phyloP scores from a whole-genome alignment of 2,329 filamentous ascomycete genomes.

The Pseudogymnoascus verrucosus region DNA sequence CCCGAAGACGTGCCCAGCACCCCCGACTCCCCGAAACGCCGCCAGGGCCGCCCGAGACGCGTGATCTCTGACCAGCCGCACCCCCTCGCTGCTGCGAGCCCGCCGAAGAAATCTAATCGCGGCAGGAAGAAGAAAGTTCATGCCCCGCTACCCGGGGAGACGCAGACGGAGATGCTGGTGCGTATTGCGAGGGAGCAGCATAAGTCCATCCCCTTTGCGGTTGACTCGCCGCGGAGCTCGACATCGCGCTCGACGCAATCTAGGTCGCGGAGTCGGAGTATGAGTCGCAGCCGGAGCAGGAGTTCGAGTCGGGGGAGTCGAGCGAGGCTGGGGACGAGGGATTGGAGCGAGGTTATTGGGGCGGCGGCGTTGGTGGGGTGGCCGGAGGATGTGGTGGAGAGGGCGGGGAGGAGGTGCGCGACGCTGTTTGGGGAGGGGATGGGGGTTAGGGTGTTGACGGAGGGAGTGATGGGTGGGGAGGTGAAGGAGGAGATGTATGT shows the following conservation, averaged over 20 bases:
- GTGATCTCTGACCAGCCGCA: background rate
- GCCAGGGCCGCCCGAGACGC: background rate
- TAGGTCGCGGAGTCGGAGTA: background rate
- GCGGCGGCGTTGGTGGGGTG: constrained; percentile 66
- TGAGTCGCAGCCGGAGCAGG: background rate
- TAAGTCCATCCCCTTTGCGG: background rate
- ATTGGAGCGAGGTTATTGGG: constrained; percentile 82
- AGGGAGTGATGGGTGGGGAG: constrained; percentile 23
- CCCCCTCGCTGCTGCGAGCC: background rate
- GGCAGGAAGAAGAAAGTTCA: constrained; percentile 35
- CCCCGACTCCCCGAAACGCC: background rate
- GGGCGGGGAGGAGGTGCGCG: constrained; percentile 66
- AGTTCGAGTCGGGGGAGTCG: constrained; percentile 14
- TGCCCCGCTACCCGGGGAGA: constrained; percentile 36
- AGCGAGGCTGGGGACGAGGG: constrained; percentile 40
- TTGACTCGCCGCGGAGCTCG: background rate
- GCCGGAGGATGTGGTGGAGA: constrained; percentile 49
- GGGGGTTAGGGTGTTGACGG: constrained; percentile 49
- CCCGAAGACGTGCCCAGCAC: background rate
- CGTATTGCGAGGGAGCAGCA: constrained; percentile 37
- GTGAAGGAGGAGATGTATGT: constrained; percentile 18
- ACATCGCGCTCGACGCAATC: background rate
- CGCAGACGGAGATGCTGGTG: constrained; percentile 37
- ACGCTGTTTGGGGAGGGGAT: constrained; percentile 68
- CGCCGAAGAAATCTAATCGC: background rate